Percentiles rank a stretch among this genome's conserved stretches.
Conservation (phyloP, 164 flowering plant genomes). For the Vitis rupestris region DNA sequence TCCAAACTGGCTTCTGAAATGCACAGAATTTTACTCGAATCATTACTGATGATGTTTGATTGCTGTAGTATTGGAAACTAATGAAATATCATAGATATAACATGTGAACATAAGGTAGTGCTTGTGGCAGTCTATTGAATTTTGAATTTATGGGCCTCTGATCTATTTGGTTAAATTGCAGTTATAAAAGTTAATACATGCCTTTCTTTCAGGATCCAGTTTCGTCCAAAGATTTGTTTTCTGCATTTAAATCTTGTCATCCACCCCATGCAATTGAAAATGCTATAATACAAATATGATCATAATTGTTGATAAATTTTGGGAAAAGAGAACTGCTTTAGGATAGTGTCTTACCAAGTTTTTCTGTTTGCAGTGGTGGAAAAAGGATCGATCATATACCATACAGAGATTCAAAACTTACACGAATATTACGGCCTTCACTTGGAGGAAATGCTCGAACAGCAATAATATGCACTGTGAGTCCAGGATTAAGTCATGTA, state of each 20-base stretch:
- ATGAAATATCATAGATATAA: neutral
- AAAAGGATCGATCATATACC: constrained; percentile 68
- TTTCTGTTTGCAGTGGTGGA: constrained; percentile 55
- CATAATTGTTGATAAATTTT: neutral
- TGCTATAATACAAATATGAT: neutral
- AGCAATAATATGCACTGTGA: constrained; percentile 85
- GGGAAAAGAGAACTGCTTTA: neutral
- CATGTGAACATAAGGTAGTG: neutral
- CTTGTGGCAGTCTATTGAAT: too few relatives aligned
- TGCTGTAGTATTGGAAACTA: neutral
- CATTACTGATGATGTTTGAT: neutral
- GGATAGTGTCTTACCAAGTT: constrained; percentile 1
- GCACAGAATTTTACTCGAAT: too few relatives aligned
- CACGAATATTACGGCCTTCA: constrained; percentile 76
- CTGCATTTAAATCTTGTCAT: neutral
- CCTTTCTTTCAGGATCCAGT: too few relatives aligned
- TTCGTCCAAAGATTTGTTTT: too few relatives aligned
- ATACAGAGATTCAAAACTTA: constrained; percentile 85
- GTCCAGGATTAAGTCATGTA: constrained; percentile 81
- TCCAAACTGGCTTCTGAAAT: neutral
- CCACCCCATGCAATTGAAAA: neutral
- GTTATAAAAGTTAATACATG: too few relatives aligned
- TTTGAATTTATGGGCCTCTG: neutral
- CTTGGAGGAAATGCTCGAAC: constrained; percentile 93
- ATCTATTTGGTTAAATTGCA: neutral